These are phyloP conservation scores for Aspergillus melleus DNA, from an alignment of 2,329 filamentous ascomycete species.

Conservation along the genomic window DNA sequence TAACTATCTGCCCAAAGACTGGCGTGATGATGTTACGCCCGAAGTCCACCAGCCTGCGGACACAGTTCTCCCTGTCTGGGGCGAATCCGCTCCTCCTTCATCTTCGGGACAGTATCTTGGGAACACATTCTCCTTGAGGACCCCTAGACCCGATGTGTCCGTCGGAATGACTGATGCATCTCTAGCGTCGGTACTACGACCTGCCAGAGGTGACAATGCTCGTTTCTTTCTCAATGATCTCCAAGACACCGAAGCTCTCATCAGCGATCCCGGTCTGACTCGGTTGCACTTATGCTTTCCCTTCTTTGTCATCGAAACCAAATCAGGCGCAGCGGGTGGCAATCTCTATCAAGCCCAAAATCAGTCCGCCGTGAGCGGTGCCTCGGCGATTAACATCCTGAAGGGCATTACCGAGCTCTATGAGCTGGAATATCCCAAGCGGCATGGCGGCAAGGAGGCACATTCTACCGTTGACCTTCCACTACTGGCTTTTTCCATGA, in stretches of 20 bases:
- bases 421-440: background rate
- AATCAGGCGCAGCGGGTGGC: slow-evolving; percentile 1
- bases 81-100: background rate
- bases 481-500: slow-evolving; percentile 6
- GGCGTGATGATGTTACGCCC: background rate
- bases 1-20: background rate
- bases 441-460: background rate
- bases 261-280: slow-evolving; percentile 5
- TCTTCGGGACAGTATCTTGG: background rate
- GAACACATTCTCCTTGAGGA: background rate
- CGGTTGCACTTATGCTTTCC: slow-evolving; percentile 3
- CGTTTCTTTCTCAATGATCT: slow-evolving; percentile 1
- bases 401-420: background rate
- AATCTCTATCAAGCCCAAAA: slow-evolving; percentile 11
- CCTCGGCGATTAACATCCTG: slow-evolving; percentile 1
- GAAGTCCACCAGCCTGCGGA: background rate
- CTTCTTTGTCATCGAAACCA: slow-evolving; percentile 9
- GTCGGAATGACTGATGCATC: background rate
- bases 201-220: background rate
- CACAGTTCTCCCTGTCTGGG: background rate
- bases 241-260: slow-evolving; percentile 3
- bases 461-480: background rate
- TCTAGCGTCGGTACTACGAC: background rate
- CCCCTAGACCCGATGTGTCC: slow-evolving; percentile 1
- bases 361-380: slow-evolving; percentile 5